Percentiles rank a stretch among this genome's conserved stretches.
phyloP scores from a whole-genome alignment of 2,329 filamentous ascomycete genomes.

The Ophidiomyces ophidiicola region DNA sequence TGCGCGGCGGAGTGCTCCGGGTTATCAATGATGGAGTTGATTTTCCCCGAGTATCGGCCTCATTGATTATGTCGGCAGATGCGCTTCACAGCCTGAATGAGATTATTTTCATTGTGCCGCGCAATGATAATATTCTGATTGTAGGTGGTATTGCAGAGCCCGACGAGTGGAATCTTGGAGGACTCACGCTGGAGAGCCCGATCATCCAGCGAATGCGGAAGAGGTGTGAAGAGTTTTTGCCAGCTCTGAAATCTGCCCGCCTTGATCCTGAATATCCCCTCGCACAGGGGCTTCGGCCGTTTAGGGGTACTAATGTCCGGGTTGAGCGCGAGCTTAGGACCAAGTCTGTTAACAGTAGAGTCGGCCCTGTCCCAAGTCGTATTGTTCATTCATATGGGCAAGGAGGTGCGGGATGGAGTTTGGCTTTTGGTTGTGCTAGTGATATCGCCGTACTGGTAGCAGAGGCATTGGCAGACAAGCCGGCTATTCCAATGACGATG shows the following conservation, averaged over 20 bases:
- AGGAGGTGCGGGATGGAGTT: slow-evolving; percentile 34
- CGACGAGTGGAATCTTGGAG: slow-evolving; percentile 28
- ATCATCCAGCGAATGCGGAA: slow-evolving; percentile 34
- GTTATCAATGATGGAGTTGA: slow-evolving; percentile 36
- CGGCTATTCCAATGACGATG: too few species aligned
- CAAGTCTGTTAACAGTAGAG: background rate
- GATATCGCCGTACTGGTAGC: slow-evolving; percentile 1
- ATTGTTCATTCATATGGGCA: slow-evolving; percentile 38
- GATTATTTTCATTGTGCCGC: slow-evolving; percentile 30
- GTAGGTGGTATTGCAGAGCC: slow-evolving; percentile 32
- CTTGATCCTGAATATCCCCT: slow-evolving; percentile 34
- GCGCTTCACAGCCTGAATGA: slow-evolving; percentile 5
- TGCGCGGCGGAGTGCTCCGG: slow-evolving; percentile 35
- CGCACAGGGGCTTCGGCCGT: slow-evolving; percentile 35
- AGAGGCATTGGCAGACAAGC: too few species aligned
- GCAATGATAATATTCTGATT: slow-evolving; percentile 36
- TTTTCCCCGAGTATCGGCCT: slow-evolving; percentile 33
- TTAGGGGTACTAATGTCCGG: slow-evolving; percentile 31
- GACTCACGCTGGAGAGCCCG: slow-evolving; percentile 28
- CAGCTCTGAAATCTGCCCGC: slow-evolving; percentile 30
- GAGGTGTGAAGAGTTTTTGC: slow-evolving; percentile 35
- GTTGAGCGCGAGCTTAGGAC: slow-evolving; percentile 30
- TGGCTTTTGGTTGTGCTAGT: slow-evolving; percentile 7
- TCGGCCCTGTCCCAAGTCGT: slow-evolving; percentile 21
- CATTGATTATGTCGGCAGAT: slow-evolving; percentile 33